phyloP scores from a whole-genome alignment of 2,329 filamentous ascomycete genomes.

The Amylocarpus encephaloides region DNA sequence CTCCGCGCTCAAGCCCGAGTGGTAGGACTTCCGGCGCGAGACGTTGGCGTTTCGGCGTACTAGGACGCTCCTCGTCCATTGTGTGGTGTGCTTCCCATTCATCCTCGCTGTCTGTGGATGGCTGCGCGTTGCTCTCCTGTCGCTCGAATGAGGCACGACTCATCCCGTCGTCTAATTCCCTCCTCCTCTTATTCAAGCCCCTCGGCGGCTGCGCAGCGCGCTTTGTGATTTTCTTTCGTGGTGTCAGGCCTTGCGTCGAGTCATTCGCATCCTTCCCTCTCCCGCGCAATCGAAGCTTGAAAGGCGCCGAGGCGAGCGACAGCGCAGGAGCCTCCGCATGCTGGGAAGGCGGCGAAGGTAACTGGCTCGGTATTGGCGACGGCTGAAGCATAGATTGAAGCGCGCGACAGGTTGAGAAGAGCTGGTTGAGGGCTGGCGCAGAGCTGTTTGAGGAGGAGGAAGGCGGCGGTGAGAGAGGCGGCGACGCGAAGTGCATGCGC shows the following conservation, averaged over 20 bases:
- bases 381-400: conserved; percentile 52
- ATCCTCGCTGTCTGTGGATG: neutral
- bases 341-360: conserved; percentile 50
- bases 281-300: conserved; percentile 51
- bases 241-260: conserved; percentile 5
- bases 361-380: conserved; percentile 35
- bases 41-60: conserved; percentile 54
- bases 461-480: conserved; percentile 44
- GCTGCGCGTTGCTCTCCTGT: conserved; percentile 22
- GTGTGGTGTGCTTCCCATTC: neutral
- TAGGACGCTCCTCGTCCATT: conserved; percentile 17
- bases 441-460: conserved; percentile 42
- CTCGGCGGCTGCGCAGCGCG: conserved; percentile 34
- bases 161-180: conserved; percentile 41
- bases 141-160: conserved; percentile 36
- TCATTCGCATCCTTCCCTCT: conserved; percentile 32
- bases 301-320: conserved; percentile 24
- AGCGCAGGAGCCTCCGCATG: conserved; percentile 21
- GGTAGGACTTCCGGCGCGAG: conserved; percentile 56
- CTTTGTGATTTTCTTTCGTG: conserved; percentile 43
- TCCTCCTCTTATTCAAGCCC: conserved; percentile 48
- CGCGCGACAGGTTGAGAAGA: conserved; percentile 54
- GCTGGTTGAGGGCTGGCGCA: conserved; percentile 44
- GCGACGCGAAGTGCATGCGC: conserved; percentile 47
- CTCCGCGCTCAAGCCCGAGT: conserved; percentile 50